Base-by-base conservation (phyloP, 2,329 filamentous ascomycete genomes). In the Laburnicola sp. region DNA sequence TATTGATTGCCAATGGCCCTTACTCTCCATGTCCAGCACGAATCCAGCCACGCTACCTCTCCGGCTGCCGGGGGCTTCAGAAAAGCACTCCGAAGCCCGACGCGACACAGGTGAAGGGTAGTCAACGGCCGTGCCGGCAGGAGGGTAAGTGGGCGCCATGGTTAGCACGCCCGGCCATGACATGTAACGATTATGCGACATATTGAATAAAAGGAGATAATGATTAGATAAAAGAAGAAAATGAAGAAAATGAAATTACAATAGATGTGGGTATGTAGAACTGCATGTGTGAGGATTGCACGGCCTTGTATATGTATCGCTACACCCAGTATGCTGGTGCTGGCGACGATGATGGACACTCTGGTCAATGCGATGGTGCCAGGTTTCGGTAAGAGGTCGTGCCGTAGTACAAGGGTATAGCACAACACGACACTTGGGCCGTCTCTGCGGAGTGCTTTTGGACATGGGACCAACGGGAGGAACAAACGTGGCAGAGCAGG, bases 1-100 rank as follows among this genome's bases (percentile, higher is more conserved):
- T 72, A 66, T 51, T 56, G 64, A 66, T 60, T 65, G 65, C 68
- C 69, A 71, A 50, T 70, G 69, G 59, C 66, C 68, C 43, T 63
- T 67, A 62, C 62, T 66, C 69, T 71, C 70, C 68, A 68, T 62
- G 40, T 66, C 68, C 60, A 68, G 63, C 60, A 63, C 68, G 58
- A 71, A 70, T 35, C 66, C 65, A 53, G 63, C 63, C 59, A 63
- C 59, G 59, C 70, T 72, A 31, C 66, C 68, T 48, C 70, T 60
- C 50, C 67, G 62, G 40, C 66, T 65, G 53, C 56, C 58, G 35
- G 63, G 57, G 35, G 61, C 57, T 27, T 70, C 69, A 9, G 67
- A 70, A 28, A 66, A 60, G 48, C 64, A 70, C 36, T 70, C 61
- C 5, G 68, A 71, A 45, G 64, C 59, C 25, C 66, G 61, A 36